These are phyloP conservation scores for Colletotrichum endophyticum DNA, from an alignment of 2,329 filamentous ascomycete species.

Conservation along the genomic window DNA sequence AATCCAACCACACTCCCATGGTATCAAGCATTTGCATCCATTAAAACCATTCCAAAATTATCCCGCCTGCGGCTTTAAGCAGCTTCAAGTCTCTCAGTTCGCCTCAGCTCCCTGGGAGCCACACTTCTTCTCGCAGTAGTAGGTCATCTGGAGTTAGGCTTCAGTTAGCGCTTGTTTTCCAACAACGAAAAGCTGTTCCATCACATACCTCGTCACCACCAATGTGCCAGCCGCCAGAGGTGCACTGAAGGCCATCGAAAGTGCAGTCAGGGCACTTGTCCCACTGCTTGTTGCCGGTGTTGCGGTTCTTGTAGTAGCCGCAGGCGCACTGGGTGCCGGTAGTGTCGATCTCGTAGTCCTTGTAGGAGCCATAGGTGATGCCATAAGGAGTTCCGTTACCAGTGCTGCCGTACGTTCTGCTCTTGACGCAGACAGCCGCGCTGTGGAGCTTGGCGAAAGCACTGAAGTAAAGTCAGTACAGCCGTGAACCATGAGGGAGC, in stretches of 20 bases:
- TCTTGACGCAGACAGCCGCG: not conserved
- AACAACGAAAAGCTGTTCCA: not conserved
- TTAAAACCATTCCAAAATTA: not conserved
- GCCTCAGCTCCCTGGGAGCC: conserved; percentile 20
- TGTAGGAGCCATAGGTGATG: conserved; percentile 1
- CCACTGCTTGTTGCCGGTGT: conserved; percentile 23
- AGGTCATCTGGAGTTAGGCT: conserved; percentile 3
- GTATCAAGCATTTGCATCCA: not conserved
- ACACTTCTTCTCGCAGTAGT: conserved; percentile 23
- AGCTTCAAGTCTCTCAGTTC: not conserved
- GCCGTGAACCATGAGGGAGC: not conserved
- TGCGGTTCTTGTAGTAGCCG: conserved; percentile 12
- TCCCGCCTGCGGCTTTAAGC: not conserved
- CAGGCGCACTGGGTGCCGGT: conserved; percentile 18
- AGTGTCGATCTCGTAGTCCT: conserved; percentile 4
- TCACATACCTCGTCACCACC: conserved; percentile 18
- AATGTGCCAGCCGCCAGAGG: conserved; percentile 14
- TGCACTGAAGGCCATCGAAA: conserved; percentile 16
- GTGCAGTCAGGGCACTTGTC: conserved; percentile 21
- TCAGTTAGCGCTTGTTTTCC: not conserved
- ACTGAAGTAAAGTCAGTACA: not conserved
- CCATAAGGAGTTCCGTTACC: conserved; percentile 8
- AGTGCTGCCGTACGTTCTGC: not conserved
- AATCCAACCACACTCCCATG: not conserved
- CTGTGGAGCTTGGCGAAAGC: conserved; percentile 1